Percentiles rank a stretch among this genome's conserved stretches.
These are phyloP conservation scores for Cadophora sp. DNA, from an alignment of 2,329 filamentous ascomycete species.

Conservation along the genomic window DNA sequence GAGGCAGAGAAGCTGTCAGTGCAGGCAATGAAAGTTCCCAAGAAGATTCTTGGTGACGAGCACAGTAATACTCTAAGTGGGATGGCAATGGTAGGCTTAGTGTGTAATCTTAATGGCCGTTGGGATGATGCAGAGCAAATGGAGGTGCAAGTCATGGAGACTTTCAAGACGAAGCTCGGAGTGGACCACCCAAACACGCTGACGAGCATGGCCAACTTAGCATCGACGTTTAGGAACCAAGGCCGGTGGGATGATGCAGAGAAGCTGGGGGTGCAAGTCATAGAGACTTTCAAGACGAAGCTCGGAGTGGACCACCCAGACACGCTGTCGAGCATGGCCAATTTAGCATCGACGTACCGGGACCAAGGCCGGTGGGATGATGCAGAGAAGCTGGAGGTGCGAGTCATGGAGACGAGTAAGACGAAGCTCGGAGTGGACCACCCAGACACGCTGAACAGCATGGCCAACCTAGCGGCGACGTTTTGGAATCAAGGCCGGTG, in stretches of 20 bases:
- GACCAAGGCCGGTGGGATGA: constrained; percentile 10
- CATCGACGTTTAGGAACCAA: not conserved
- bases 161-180: not conserved
- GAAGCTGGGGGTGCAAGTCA: not conserved
- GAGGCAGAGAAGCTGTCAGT: constrained; percentile 29
- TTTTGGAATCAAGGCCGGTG: not conserved
- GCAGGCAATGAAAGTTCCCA: not conserved
- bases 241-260: not conserved
- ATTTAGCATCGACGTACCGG: constrained; percentile 13
- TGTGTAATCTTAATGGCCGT: not conserved
- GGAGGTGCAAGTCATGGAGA: constrained; percentile 1
- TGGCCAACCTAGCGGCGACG: constrained; percentile 14
- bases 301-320: constrained; percentile 3
- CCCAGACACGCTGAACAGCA: constrained; percentile 16
- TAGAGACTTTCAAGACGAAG: not conserved
- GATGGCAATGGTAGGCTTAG: constrained; percentile 4
- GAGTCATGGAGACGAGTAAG: constrained; percentile 7
- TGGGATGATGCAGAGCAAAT: constrained; percentile 6
- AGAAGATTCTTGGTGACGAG: not conserved
- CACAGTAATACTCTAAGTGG: not conserved
- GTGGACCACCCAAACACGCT: constrained; percentile 1
- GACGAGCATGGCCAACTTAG: constrained; percentile 17
- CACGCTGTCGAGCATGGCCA: not conserved
- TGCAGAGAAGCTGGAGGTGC: constrained; percentile 9
- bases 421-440: not conserved